phyloP scores from a whole-genome alignment of 208 protist genomes.

The Phytomonas francai region DNA sequence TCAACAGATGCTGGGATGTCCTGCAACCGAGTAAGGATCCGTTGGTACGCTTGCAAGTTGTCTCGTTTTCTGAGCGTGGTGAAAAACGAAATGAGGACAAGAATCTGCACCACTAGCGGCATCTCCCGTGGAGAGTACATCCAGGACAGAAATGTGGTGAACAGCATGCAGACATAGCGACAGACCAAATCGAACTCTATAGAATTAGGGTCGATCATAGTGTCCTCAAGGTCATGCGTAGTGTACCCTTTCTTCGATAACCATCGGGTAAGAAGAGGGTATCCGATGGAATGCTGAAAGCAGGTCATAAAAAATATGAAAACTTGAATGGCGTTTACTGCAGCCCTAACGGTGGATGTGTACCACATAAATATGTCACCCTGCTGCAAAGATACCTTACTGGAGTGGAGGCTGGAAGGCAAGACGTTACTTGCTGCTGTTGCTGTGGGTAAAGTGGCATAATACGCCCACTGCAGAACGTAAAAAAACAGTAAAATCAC shows the following conservation, averaged over 20 bases:
- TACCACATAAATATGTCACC: constrained; percentile 33
- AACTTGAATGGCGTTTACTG: constrained; percentile 17
- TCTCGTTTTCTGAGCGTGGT: constrained; percentile 14
- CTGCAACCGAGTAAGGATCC: constrained; percentile 41
- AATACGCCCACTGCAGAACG: constrained; percentile 63
- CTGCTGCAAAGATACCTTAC: neutral
- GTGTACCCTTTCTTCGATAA: neutral
- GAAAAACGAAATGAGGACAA: constrained; percentile 37
- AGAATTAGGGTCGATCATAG: constrained; percentile 37
- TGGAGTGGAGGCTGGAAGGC: neutral
- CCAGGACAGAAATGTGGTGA: constrained; percentile 26
- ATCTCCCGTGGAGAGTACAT: constrained; percentile 29
- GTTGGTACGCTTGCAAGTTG: constrained; percentile 26
- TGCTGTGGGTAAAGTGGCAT: constrained; percentile 23
- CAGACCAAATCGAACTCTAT: constrained; percentile 38
- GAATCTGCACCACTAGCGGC: constrained; percentile 36
- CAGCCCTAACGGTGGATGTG: constrained; percentile 29
- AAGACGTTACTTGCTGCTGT: neutral
- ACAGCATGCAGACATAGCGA: constrained; percentile 17
- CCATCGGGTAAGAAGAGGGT: constrained; percentile 10
- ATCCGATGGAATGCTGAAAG: constrained; percentile 21
- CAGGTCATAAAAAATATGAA: constrained; percentile 11
- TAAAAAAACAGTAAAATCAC: constrained; percentile 12
- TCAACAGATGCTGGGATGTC: constrained; percentile 21
- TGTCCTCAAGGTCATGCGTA: constrained; percentile 18